Evolutionary conservation across 2,329 filamentous ascomycete species (phyloP).

Genomic region (Metarhizium robertsii): DNA sequence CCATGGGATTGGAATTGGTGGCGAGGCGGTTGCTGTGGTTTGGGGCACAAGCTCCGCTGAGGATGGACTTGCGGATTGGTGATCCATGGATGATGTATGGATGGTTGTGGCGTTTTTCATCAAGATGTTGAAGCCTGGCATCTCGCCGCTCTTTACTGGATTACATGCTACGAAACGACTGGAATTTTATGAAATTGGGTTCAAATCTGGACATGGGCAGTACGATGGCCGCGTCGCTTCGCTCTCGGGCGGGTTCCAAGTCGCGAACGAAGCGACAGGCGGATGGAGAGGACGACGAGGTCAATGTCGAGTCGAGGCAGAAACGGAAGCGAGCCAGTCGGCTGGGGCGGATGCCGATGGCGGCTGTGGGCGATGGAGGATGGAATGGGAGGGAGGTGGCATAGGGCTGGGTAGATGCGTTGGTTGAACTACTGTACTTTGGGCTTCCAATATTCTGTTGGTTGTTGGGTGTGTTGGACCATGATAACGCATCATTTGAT

Average conservation of each 20-base stretch:
- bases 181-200: too few relatives aligned
- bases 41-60: background rate
- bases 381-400: background rate
- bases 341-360: background rate
- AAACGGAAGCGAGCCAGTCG: background rate
- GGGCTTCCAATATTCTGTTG: background rate
- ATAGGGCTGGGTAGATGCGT: background rate
- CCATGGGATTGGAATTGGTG: background rate
- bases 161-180: too few relatives aligned
- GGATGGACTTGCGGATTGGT: background rate
- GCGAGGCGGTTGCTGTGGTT: background rate
- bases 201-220: too few relatives aligned
- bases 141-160: too few relatives aligned
- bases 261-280: background rate
- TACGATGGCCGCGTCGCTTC: background rate
- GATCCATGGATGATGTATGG: too few relatives aligned
- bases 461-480: too few relatives aligned
- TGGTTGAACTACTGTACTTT: background rate
- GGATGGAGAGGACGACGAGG: background rate
- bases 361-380: background rate
- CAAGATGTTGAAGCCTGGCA: too few relatives aligned
- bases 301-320: background rate
- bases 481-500: too few relatives aligned
- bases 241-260: background rate
- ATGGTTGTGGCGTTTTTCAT: too few relatives aligned